Conservation (phyloP, 2,329 filamentous ascomycete genomes). For the Fusarium agapanthi region DNA sequence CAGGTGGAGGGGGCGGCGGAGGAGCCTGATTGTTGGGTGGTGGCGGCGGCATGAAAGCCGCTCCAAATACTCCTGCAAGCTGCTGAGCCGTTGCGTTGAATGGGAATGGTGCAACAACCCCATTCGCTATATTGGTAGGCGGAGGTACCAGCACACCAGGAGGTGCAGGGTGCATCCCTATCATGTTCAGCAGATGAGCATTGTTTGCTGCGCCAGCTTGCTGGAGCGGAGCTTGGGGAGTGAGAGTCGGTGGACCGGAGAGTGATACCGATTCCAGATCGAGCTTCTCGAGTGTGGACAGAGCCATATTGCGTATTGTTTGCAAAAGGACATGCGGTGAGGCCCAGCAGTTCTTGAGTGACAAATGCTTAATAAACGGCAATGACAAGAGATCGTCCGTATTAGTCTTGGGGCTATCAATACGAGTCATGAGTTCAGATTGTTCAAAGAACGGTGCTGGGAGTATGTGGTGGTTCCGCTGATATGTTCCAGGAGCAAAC, state of each 20-base stretch:
- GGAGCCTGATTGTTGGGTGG: not conserved
- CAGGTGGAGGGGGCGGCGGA: not conserved
- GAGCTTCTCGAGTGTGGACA: conserved; percentile 59
- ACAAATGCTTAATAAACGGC: conserved; percentile 65
- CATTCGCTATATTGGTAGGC: not conserved
- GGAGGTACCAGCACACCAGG: not conserved
- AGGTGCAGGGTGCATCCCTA: conserved; percentile 12
- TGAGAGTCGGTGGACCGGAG: conserved; percentile 54
- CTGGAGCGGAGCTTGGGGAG: conserved; percentile 40
- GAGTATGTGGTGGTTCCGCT: conserved; percentile 69
- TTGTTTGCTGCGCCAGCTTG: conserved; percentile 17
- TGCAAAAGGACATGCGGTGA: conserved; percentile 65
- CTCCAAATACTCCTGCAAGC: not conserved
- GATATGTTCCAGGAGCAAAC: conserved; percentile 67
- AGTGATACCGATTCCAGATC: conserved; percentile 72
- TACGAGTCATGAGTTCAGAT: conserved; percentile 43
- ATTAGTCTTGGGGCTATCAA: conserved; percentile 44
- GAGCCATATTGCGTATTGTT: conserved; percentile 59
- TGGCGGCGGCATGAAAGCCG: not conserved
- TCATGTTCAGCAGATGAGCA: conserved; percentile 27
- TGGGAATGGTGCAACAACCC: not conserved
- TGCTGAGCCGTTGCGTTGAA: conserved; percentile 1
- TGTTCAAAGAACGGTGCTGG: conserved; percentile 64
- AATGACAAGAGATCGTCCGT: conserved; percentile 58
- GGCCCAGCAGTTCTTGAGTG: conserved; percentile 75